Conservation (phyloP, 2,329 filamentous ascomycete species). For the Podosphaera fusca region DNA sequence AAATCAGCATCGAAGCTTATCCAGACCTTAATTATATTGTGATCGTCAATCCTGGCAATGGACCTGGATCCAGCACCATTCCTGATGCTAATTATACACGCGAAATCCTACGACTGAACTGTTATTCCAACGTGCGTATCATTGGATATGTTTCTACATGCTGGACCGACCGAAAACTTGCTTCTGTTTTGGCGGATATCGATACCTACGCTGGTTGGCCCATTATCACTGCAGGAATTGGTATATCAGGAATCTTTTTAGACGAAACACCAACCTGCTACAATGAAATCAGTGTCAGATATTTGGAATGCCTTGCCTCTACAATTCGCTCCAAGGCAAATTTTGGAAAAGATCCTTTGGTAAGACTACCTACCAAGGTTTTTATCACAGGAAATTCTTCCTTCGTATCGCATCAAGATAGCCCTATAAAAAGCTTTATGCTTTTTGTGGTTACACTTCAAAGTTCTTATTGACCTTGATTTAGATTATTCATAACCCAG, state of each 20-base stretch:
- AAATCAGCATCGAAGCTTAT: constrained; percentile 4
- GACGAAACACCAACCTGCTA: constrained; percentile 22
- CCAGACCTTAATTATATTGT: constrained; percentile 11
- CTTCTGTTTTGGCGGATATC: constrained; percentile 18
- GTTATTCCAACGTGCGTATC: constrained; percentile 17
- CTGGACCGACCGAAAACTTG: constrained; percentile 14
- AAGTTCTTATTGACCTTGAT: neutral
- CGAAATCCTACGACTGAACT: constrained; percentile 18
- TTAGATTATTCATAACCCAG: constrained; percentile 22
- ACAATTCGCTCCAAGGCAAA: constrained; percentile 15
- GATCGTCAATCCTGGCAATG: constrained; percentile 14
- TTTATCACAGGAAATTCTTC: neutral
- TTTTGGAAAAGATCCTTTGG: constrained; percentile 18
- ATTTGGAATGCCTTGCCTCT: constrained; percentile 16
- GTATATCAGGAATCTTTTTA: constrained; percentile 23
- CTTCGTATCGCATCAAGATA: neutral
- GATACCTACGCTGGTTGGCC: constrained; percentile 22
- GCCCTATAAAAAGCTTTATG: neutral
- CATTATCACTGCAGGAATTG: constrained; percentile 17
- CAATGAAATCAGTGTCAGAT: constrained; percentile 14
- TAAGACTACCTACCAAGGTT: constrained; percentile 8
- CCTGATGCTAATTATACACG: constrained; percentile 18
- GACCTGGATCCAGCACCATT: constrained; percentile 14
- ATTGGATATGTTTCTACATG: constrained; percentile 21
- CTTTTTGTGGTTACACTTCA: neutral